Base-by-base conservation (phyloP, 169 alveolate species). In the Ichthyophthirius multifiliis region DNA sequence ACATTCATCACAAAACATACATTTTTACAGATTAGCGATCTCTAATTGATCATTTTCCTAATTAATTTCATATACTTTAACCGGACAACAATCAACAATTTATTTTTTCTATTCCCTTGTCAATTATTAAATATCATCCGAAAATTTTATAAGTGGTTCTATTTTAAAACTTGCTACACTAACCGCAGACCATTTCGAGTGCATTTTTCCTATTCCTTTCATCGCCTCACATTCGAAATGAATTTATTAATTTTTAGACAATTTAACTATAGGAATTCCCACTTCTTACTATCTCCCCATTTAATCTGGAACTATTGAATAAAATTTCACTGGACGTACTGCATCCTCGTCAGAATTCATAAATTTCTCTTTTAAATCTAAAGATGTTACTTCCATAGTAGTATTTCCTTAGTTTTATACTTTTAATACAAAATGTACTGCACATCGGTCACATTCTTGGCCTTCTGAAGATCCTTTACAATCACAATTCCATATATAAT, bases 161-260 rank as follows among this genome's bases (percentile, higher is more conserved):
- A 89, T 88, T 64, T 91, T 85, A 78, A 94, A 84, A 15, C 93
- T 76, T 39, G 98, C 96, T 10, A 97, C 97, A 76, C 97, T 93
- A 1, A 97, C 99, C 4, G 99, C 99, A 44, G 96, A 93, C 99
- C 99, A 98, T 85, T 98, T 98, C 3, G 99, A 99, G 90, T 98
- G 99, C 87, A 94, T 95, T 85, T 97, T 98, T 4, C 99, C 99
- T 23, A 97, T 94, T 16, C 99, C 99, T 91, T 97, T 97, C 55
- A 96, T 92, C 2, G 99, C 99, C 30, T 97, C 96, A 83, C 97
- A 83, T 76, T 96, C 94, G 95, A 96, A 91, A 90, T 96, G 95
- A 67, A 98, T 85, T 30, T 95, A 84, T 88, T 98, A 98, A 48
- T 96, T 97, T 76, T 97, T 95, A 67, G 95, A 94, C 30, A 98